phyloP scores from a whole-genome alignment of 2,329 filamentous ascomycete genomes.

The Diaporthe helianthi region DNA sequence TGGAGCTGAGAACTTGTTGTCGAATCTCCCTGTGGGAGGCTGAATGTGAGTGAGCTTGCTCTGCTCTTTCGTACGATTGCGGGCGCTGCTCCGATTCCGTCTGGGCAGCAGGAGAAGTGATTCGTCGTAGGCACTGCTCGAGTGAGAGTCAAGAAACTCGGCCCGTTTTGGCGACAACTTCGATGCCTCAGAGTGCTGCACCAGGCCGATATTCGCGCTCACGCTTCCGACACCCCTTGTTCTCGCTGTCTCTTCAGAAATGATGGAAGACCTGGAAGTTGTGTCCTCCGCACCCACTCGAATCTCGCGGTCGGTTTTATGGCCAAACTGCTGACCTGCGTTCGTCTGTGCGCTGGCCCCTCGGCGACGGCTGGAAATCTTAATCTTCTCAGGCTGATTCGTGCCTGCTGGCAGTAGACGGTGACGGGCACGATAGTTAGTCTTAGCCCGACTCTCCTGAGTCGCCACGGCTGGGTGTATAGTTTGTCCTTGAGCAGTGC shows the following conservation, averaged over 20 bases:
- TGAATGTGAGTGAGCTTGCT: background rate
- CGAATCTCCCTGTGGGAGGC: background rate
- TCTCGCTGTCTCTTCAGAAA: background rate
- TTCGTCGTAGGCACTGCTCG: background rate
- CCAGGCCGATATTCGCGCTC: too few species aligned
- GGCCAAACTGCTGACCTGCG: background rate
- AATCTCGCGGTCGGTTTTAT: background rate
- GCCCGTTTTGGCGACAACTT: background rate
- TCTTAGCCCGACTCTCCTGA: background rate
- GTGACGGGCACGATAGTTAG: background rate
- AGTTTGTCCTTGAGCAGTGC: background rate
- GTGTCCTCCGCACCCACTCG: background rate
- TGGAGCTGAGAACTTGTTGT: background rate
- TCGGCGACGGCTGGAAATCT: background rate
- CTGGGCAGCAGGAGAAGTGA: background rate
- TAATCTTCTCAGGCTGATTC: background rate
- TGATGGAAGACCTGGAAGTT: background rate
- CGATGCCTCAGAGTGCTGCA: background rate
- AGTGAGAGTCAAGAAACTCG: background rate
- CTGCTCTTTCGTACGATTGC: background rate
- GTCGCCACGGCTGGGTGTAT: background rate
- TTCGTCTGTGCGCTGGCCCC: background rate
- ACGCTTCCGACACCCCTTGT: background rate
- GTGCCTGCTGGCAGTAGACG: background rate
- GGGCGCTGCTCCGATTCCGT: background rate